Evolutionary conservation across 768 basidiomycete genomes (phyloP).

Genomic region (Pisolithus albus): DNA sequence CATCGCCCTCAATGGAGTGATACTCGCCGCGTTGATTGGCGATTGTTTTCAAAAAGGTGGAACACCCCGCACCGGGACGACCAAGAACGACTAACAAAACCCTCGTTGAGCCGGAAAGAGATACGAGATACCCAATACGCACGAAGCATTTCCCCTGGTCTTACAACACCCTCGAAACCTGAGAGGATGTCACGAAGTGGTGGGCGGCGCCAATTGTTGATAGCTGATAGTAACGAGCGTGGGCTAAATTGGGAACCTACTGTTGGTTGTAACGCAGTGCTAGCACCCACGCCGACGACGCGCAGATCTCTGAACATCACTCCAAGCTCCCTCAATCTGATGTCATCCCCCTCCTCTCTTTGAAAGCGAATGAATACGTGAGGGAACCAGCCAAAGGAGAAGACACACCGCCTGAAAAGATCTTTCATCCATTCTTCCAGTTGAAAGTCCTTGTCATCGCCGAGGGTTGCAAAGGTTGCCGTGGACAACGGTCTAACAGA

Average conservation of each 20-base stretch:
- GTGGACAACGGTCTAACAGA: no score
- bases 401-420: background rate
- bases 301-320: conserved; percentile 45
- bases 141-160: conserved; percentile 74
- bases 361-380: background rate
- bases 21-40: conserved; percentile 40
- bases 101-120: background rate
- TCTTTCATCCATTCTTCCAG: background rate
- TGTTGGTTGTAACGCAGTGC: conserved; percentile 41
- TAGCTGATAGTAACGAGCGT: conserved; percentile 27
- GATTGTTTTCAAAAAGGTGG: conserved; percentile 45
- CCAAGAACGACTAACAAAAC: conserved; percentile 64
- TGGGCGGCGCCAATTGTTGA: conserved; percentile 49
- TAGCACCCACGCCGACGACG: conserved; percentile 43
- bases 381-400: background rate
- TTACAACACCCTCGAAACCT: conserved; percentile 57
- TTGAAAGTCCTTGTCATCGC: background rate
- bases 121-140: conserved; percentile 28
- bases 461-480: no score
- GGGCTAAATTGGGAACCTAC: conserved; percentile 49
- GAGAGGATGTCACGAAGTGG: conserved; percentile 56
- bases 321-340: conserved; percentile 38
- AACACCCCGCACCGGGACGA: conserved; percentile 62
- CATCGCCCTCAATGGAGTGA: conserved; percentile 34
- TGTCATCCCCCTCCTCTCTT: conserved; percentile 15